Conservation (phyloP, 306 rosid genomes). For the Trifolium fragiferum region DNA sequence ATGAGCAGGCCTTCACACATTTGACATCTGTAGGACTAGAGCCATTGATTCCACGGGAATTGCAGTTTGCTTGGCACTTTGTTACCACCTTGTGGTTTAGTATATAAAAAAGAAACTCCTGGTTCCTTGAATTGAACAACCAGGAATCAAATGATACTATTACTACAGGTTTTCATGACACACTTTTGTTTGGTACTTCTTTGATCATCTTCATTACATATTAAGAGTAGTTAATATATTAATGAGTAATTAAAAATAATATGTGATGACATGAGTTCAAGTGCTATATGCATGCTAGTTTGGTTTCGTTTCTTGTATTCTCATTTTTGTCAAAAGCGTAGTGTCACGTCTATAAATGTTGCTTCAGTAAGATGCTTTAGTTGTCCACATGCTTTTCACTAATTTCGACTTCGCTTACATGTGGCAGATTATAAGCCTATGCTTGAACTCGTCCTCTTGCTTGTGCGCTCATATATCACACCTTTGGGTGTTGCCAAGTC, state of each 20-base stretch:
- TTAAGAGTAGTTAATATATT: not conserved
- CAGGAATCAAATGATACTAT: slow-evolving; percentile 2
- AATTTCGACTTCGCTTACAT: slow-evolving; percentile 32
- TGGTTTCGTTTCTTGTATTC: not conserved
- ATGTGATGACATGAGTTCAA: slow-evolving; percentile 24
- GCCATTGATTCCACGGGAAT: not conserved
- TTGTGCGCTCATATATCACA: slow-evolving; percentile 51
- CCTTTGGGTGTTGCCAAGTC: slow-evolving; percentile 49
- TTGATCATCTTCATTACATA: slow-evolving; percentile 8
- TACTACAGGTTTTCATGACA: not conserved
- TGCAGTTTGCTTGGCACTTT: not conserved
- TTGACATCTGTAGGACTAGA: slow-evolving; percentile 1
- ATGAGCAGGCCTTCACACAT: not conserved
- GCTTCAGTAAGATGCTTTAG: slow-evolving; percentile 13
- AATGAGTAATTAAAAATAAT: not conserved
- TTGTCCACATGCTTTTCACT: slow-evolving; percentile 27
- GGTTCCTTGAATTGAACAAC: slow-evolving; percentile 11
- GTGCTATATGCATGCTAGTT: slow-evolving; percentile 23
- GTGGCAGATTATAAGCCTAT: slow-evolving; percentile 69
- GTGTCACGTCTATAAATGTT: not conserved
- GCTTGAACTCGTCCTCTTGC: slow-evolving; percentile 59
- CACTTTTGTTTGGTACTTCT: slow-evolving; percentile 12
- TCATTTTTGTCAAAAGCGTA: not conserved
- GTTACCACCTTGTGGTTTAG: not conserved
- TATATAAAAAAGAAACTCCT: not conserved